These are phyloP conservation scores for Coriaria nepalensis DNA, from an alignment of 306 rosid species.

Conservation along the genomic window DNA sequence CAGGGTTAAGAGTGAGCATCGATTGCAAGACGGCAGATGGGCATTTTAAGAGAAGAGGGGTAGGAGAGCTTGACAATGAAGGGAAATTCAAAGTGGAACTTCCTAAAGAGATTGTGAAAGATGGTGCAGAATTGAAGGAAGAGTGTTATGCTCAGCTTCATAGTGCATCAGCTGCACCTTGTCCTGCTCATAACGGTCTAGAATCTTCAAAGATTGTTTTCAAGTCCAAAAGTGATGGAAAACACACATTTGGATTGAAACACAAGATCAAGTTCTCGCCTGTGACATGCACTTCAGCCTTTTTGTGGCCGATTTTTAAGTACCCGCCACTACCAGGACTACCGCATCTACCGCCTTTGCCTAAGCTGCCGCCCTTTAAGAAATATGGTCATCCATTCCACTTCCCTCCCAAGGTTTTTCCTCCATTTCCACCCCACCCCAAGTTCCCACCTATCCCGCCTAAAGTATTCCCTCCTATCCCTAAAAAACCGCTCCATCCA, in stretches of 20 bases:
- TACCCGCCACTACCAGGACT: slow-evolving; percentile 30
- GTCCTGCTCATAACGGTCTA: slow-evolving; percentile 44
- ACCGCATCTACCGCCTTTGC: slow-evolving; percentile 7
- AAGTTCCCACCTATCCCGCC: slow-evolving; percentile 18
- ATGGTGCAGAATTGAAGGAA: slow-evolving; percentile 37
- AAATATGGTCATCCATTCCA: slow-evolving; percentile 5
- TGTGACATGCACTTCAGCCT: slow-evolving; percentile 46
- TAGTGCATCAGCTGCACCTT: slow-evolving; percentile 50
- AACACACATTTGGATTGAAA: slow-evolving; percentile 33
- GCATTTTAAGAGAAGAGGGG: slow-evolving; percentile 41
- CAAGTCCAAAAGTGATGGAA: slow-evolving; percentile 28
- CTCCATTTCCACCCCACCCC: neutral
- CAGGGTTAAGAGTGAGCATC: slow-evolving; percentile 56
- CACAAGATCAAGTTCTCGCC: slow-evolving; percentile 59
- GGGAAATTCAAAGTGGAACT: slow-evolving; percentile 61
- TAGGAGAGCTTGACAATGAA: slow-evolving; percentile 39
- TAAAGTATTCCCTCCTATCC: slow-evolving; percentile 31
- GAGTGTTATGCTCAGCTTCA: slow-evolving; percentile 81
- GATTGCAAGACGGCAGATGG: slow-evolving; percentile 66
- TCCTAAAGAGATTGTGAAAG: slow-evolving; percentile 41
- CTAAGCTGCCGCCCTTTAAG: neutral
- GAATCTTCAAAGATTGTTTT: slow-evolving; percentile 38
- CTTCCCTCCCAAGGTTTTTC: slow-evolving; percentile 8
- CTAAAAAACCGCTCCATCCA: slow-evolving; percentile 17
- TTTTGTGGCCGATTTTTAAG: slow-evolving; percentile 41